Percentiles rank a stretch among this genome's conserved stretches.
Conservation (phyloP, 1,139 yeast species). For the Suhomyces atakaporum region DNA sequence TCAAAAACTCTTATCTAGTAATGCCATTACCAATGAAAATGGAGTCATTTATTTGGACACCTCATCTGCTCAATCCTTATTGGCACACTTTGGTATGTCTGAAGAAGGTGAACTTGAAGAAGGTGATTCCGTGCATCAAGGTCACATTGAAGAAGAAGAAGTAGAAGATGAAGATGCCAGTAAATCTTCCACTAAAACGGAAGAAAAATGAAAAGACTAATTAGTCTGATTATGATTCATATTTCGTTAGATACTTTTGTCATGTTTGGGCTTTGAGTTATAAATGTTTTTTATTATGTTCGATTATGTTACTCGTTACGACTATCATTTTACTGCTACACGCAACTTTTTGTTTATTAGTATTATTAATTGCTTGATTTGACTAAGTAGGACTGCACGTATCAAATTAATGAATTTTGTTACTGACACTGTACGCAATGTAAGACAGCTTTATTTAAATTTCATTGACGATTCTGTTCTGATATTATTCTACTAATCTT, state of each 20-base stretch:
- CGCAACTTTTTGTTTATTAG: constrained; percentile 8
- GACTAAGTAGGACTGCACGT: neutral
- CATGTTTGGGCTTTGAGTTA: constrained; percentile 4
- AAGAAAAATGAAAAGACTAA: constrained; percentile 19
- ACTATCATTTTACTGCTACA: constrained; percentile 9
- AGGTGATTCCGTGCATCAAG: constrained; percentile 22
- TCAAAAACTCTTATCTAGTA: constrained; percentile 53
- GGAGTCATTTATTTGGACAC: constrained; percentile 59
- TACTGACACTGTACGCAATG: too few relatives aligned
- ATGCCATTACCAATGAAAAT: constrained; percentile 55
- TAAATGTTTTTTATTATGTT: constrained; percentile 3
- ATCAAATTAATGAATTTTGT: too few relatives aligned
- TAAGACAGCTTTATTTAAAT: too few relatives aligned
- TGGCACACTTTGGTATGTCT: constrained; percentile 52
- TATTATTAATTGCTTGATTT: constrained; percentile 10
- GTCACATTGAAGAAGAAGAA: constrained; percentile 17
- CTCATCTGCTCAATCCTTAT: constrained; percentile 49
- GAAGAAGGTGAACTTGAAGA: constrained; percentile 22
- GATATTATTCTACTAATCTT: too few relatives aligned
- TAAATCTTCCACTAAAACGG: constrained; percentile 23
- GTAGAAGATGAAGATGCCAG: constrained; percentile 25
- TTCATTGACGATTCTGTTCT: too few relatives aligned
- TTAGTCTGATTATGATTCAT: neutral
- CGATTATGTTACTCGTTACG: constrained; percentile 10
- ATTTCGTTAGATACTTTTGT: constrained; percentile 1